These are phyloP conservation scores for Ganoderma leucocontextum DNA, from an alignment of 1,284 basidiomycete species.

Conservation along the genomic window DNA sequence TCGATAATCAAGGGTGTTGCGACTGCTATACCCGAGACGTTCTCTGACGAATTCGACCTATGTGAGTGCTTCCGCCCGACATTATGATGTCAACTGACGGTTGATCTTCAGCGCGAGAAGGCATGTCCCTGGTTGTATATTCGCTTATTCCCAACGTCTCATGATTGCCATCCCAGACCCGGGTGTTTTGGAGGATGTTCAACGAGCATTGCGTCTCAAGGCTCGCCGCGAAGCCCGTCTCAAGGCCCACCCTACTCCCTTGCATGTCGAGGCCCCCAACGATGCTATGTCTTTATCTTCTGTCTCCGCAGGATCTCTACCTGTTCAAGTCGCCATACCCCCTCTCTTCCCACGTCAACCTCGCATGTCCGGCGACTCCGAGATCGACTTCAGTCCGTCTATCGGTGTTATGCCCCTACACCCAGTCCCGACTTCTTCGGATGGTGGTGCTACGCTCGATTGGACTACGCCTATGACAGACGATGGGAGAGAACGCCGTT, in stretches of 20 bases:
- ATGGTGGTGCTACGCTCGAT: conserved; percentile 74
- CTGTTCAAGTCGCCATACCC: conserved; percentile 28
- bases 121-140: conserved; percentile 45
- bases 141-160: conserved; percentile 16
- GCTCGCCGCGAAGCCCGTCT: conserved; percentile 74
- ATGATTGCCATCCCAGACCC: conserved; percentile 57
- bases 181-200: conserved; percentile 76
- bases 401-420: conserved; percentile 53
- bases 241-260: conserved; percentile 46
- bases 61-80: conserved; percentile 51
- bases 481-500: conserved; percentile 68
- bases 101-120: conserved; percentile 67
- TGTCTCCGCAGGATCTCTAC: conserved; percentile 45
- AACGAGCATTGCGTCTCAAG: conserved; percentile 73
- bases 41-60: conserved; percentile 78
- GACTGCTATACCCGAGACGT: conserved; percentile 41
- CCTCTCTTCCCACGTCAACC: conserved; percentile 27
- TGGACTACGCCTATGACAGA: conserved; percentile 63
- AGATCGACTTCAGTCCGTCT: conserved; percentile 79
- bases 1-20: conserved; percentile 24
- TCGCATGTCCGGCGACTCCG: conserved; percentile 45
- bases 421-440: conserved; percentile 68
- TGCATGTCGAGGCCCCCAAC: conserved; percentile 35
- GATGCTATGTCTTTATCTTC: conserved; percentile 39
- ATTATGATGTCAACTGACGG: conserved; percentile 2